Percentiles rank a stretch among this genome's conserved stretches.
phyloP scores from a whole-genome alignment of 2,329 filamentous ascomycete species.

The Verticillium nonalfalfae region DNA sequence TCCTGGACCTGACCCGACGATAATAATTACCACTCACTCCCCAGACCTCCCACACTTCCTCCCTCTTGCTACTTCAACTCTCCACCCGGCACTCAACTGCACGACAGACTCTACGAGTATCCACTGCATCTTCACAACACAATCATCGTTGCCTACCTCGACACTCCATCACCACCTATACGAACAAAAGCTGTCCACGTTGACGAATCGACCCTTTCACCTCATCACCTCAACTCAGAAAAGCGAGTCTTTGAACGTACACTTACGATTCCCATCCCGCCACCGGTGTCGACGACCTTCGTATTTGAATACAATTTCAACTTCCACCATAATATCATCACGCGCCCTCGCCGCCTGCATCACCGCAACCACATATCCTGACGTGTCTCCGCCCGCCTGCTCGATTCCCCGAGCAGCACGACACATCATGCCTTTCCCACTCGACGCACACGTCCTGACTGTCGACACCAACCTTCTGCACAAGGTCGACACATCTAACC shows the following conservation, averaged over 20 bases:
- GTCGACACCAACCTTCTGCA: slow-evolving; percentile 89
- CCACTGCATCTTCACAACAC: background rate
- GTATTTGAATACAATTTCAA: background rate
- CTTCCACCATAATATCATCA: background rate
- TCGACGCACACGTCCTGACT: slow-evolving; percentile 81
- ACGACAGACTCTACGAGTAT: background rate
- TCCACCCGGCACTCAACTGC: slow-evolving; percentile 6
- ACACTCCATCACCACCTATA: background rate
- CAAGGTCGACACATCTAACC: slow-evolving; percentile 89
- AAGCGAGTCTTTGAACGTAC: background rate
- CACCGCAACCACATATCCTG: slow-evolving; percentile 14
- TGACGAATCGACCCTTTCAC: background rate
- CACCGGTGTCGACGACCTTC: background rate
- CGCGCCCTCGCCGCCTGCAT: slow-evolving; percentile 12
- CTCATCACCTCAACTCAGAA: background rate
- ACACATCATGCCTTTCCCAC: slow-evolving; percentile 69
- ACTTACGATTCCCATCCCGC: background rate
- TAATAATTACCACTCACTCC: slow-evolving; percentile 13
- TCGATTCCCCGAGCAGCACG: slow-evolving; percentile 22
- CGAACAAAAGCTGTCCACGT: background rate
- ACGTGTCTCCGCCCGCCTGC: background rate
- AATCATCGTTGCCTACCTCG: slow-evolving; percentile 1
- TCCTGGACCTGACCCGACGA: slow-evolving; percentile 8
- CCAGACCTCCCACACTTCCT: slow-evolving; percentile 11
- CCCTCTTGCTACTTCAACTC: slow-evolving; percentile 10